A percentile compares a stretch with the other conserved stretches of the same genome.
phyloP scores from a whole-genome alignment of 768 basidiomycete species.

The Tricholoma sp. region DNA sequence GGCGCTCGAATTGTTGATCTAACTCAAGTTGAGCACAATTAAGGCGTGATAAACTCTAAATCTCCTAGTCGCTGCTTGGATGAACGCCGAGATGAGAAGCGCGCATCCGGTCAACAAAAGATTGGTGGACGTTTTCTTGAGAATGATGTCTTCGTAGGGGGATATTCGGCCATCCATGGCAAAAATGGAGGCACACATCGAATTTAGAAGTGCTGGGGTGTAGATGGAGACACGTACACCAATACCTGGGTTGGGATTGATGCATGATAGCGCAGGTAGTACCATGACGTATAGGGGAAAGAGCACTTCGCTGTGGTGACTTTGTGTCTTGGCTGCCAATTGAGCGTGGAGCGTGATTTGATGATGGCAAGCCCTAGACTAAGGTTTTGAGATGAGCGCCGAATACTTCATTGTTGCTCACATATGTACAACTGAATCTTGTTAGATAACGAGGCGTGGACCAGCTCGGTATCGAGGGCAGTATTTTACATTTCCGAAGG shows the following conservation, averaged over 20 bases:
- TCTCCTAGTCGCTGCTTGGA: neutral
- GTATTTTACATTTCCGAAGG: too few species aligned
- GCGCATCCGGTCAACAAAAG: neutral
- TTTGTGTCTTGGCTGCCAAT: too few species aligned
- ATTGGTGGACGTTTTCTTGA: neutral
- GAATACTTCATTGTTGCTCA: too few species aligned
- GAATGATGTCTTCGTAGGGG: neutral
- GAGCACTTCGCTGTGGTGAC: too few species aligned
- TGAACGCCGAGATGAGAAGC: neutral
- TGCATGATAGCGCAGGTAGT: neutral
- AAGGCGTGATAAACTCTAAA: neutral
- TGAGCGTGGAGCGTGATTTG: too few species aligned
- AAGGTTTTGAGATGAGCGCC: too few species aligned
- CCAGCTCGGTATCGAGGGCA: too few species aligned
- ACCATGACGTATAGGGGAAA: neutral
- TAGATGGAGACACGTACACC: slow-evolving; percentile 19
- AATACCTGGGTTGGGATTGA: slow-evolving; percentile 11
- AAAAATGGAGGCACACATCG: neutral
- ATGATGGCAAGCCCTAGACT: too few species aligned
- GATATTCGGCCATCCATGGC: neutral
- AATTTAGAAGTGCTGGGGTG: slow-evolving; percentile 7
- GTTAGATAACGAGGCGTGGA: too few species aligned
- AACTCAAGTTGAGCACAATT: neutral
- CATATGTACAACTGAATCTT: too few species aligned
- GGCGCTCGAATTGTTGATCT: neutral